Conservation (phyloP, 2,329 filamentous ascomycete genomes). For the Sphaerostilbella broomeana region DNA sequence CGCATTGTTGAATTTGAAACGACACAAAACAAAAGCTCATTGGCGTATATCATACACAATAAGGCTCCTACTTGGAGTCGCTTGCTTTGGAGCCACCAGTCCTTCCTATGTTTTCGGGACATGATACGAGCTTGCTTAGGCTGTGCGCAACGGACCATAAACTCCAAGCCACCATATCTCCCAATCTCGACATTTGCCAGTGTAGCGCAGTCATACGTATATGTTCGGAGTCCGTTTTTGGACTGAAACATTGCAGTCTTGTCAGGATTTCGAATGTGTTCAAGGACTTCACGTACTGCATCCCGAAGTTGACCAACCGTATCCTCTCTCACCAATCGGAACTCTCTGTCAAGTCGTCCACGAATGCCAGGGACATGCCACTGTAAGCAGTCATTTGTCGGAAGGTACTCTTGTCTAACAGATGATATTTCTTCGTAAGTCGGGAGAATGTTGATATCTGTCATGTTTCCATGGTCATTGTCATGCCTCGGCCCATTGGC, state of each 20-base stretch:
- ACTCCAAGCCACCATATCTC: slow-evolving; percentile 33
- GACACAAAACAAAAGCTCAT: slow-evolving; percentile 34
- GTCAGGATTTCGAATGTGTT: slow-evolving; percentile 29
- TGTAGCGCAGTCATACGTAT: slow-evolving; percentile 22
- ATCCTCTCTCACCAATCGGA: slow-evolving; percentile 50
- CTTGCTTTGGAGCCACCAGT: slow-evolving; percentile 47
- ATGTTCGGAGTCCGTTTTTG: slow-evolving; percentile 22
- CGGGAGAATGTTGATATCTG: slow-evolving; percentile 42
- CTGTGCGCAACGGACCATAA: slow-evolving; percentile 40
- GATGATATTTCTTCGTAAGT: slow-evolving; percentile 45
- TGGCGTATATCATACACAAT: slow-evolving; percentile 40
- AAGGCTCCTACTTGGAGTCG: slow-evolving; percentile 43
- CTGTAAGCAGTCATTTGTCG: slow-evolving; percentile 28
- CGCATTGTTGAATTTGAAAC: slow-evolving; percentile 24
- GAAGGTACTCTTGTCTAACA: too few species aligned
- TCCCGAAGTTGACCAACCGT: slow-evolving; percentile 48
- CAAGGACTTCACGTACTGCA: slow-evolving; percentile 35
- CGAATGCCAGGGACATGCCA: slow-evolving; percentile 34
- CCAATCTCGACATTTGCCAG: slow-evolving; percentile 30
- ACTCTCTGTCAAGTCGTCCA: slow-evolving; percentile 48
- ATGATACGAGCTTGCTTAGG: slow-evolving; percentile 25
- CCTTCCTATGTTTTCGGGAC: slow-evolving; percentile 25
- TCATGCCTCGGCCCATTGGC: slow-evolving; percentile 35
- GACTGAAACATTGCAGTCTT: too few species aligned
- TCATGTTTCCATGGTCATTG: slow-evolving; percentile 43